Evolutionary conservation across 73 alveolate species (phyloP).

Genomic region (Durusdinium trenchii): DNA sequence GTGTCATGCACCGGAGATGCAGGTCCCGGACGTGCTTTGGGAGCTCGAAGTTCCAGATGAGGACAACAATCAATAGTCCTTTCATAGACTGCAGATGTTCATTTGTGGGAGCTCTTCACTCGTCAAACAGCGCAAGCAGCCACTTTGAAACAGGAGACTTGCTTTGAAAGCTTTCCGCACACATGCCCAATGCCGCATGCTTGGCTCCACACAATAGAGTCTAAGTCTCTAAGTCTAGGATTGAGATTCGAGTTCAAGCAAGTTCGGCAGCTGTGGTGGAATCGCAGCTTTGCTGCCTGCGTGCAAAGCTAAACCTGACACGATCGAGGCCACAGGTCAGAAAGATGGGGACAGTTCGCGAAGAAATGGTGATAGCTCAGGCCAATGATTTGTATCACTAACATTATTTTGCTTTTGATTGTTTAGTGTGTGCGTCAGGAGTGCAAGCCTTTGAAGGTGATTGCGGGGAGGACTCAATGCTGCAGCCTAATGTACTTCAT

Average conservation of each 20-base stretch:
- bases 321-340: constrained; percentile 9
- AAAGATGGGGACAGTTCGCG: constrained; percentile 4
- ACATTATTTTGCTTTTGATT: background rate
- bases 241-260: background rate
- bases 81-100: background rate
- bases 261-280: background rate
- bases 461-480: background rate
- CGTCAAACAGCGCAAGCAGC: background rate
- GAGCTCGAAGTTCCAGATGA: constrained; percentile 87
- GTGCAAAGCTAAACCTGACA: background rate
- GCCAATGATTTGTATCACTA: background rate
- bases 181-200: constrained; percentile 16
- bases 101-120: background rate
- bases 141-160: background rate
- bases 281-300: too few species aligned
- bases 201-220: too few species aligned
- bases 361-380: constrained; percentile 39
- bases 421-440: background rate
- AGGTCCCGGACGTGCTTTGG: constrained; percentile 66
- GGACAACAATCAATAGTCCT: background rate
- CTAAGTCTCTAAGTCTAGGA: too few species aligned
- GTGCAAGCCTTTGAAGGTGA: background rate
- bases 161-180: constrained; percentile 38
- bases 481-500: background rate
- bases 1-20: too few species aligned